These are phyloP conservation scores for Patellifolia procumbens DNA, from an alignment of 179 eudicot species.

Conservation along the genomic window DNA sequence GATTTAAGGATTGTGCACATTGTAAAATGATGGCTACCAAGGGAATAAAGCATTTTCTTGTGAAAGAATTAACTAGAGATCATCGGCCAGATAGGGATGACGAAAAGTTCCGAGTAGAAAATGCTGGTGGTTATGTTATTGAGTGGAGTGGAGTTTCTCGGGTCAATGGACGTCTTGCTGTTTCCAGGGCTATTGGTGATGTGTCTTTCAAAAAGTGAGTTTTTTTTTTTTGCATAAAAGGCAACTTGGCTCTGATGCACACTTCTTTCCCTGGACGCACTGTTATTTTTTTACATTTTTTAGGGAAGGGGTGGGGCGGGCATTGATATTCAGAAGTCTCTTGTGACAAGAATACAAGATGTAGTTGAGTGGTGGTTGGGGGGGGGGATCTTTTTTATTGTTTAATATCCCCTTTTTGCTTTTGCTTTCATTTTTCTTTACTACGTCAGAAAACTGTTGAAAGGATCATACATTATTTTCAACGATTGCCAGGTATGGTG, in stretches of 20 bases:
- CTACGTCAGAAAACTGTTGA: neutral
- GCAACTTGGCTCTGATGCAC: neutral
- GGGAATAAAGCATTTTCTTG: constrained; percentile 55
- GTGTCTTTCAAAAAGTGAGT: constrained; percentile 80
- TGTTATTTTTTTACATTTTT: neutral
- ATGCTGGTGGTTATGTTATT: constrained; percentile 85
- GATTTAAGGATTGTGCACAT: constrained; percentile 53
- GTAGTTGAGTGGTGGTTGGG: neutral
- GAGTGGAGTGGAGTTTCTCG: constrained; percentile 95
- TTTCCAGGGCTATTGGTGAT: constrained; percentile 97
- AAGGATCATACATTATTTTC: constrained; percentile 1
- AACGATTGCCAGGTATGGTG: constrained; percentile 73
- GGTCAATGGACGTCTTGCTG: constrained; percentile 92
- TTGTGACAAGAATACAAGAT: neutral
- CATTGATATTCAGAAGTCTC: neutral
- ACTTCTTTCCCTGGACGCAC: constrained; percentile 4
- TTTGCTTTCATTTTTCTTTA: neutral
- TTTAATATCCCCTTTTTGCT: neutral
- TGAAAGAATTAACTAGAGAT: constrained; percentile 87
- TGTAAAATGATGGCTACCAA: constrained; percentile 57
- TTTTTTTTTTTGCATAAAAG: neutral
- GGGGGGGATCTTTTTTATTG: neutral
- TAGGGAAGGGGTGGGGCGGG: neutral
- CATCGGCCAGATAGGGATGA: constrained; percentile 96
- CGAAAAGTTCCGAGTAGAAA: constrained; percentile 82